Base-by-base conservation (phyloP, 2,329 filamentous ascomycete genomes). In the Colletotrichum tanaceti region DNA sequence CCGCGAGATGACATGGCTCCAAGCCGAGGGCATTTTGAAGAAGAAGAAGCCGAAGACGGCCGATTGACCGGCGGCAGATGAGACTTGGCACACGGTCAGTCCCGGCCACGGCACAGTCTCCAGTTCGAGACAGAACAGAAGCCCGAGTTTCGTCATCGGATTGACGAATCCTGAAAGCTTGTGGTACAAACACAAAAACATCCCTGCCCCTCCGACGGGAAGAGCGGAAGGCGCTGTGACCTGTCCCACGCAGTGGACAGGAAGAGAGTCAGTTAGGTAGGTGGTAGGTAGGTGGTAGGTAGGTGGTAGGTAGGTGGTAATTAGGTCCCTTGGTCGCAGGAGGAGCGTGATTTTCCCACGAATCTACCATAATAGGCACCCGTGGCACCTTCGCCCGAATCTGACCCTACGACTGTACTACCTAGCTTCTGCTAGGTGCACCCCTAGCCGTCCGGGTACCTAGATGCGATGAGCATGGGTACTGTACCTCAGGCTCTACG, bases 331-430 rank as follows among this genome's bases (percentile, higher is more conserved):
- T 61, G 38, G 60, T 65, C 63, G 22, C 6, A 28, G 14, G 24
- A 47, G 39, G 28, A 52, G 61, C 52, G 38, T 24, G 11, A 38
- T 55, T 24, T 52, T 55, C 20, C 38, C 53, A 22, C 14, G 47
- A 28, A 49, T 55, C 28, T 35, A 18, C 47, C 65, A 28, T 58
- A 68, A 59, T 35, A 55, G 65, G 65, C n/a, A 43, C 47, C 49
- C n/a, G n/a, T n/a, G n/a, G n/a, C n/a, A n/a, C n/a, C n/a, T 49
- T 50, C 35, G 61, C 55, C 61, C 65, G 65, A 58, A 55, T 49
- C n/a, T 16, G 43, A 65, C 49, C 62, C 65, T 62, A 65, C n/a
- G n/a, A n/a, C n/a, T n/a, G n/a, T n/a, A n/a, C n/a, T 41, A 49
- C 46, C 18, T n/a, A 65, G 32, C 47, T 58, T 5, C 22, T 24